Base-by-base conservation (phyloP, 208 protist species). In the Plasmodiophora brassicae region DNA sequence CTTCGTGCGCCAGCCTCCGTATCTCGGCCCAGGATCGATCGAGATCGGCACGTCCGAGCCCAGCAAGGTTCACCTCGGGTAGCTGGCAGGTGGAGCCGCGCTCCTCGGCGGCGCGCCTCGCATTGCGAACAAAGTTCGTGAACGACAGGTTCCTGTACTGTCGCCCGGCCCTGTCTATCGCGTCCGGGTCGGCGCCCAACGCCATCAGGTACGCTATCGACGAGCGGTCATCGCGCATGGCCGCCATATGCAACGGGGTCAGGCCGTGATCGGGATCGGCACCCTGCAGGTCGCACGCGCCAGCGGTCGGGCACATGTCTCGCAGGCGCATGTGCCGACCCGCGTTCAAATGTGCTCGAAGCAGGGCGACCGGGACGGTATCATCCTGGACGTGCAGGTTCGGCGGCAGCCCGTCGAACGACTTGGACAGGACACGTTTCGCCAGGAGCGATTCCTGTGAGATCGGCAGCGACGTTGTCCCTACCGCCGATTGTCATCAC, bases 391-490 rank as follows among this genome's bases (percentile, higher is more conserved):
- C 65, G 41, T 78, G 65, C 32, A 78, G 65, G 41, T 78, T 44
- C 10, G 5, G 5, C 5, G 65, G 65, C 32, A 78, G 65, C 14
- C n/a, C n/a, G 41, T 78, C n/a, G n/a, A 78, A 78, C 10, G 32
- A 5, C 41, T 78, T 78, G 32, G 65, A 78, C n/a, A 78, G 41
- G 20, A 78, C n/a, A 5, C 41, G 5, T 32, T 78, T 78, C 5
- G 65, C 65, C n/a, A 78, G n/a, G 32, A 78, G 32, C 65, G 65
- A 78, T 78, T 14, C 5, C 5, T 32, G 5, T 8, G 65, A 78
- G n/a, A 78, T 78, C 14, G 65, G 65, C 65, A 78, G n/a, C 14
- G 65, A 78, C 41, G 65, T 78, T 8, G 65, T 78, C 20, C 65
- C 65, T 78, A 78, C 32, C 20, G 65, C 14, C 32, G 65, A 38